Conservation (phyloP, 2,329 filamentous ascomycete genomes). For the Penicillium frequentans region DNA sequence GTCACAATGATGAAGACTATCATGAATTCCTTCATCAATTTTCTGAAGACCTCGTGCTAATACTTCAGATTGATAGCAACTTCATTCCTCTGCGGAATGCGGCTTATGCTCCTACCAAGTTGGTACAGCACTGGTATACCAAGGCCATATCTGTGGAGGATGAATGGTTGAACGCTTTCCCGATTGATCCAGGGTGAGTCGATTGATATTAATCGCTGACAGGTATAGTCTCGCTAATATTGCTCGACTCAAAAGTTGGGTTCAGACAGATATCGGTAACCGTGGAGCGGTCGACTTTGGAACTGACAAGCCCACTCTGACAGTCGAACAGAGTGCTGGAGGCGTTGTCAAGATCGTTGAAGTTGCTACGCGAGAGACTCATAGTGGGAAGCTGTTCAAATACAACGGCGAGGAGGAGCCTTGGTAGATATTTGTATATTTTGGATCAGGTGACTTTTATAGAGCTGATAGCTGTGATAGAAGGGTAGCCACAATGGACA, state of each 20-base stretch:
- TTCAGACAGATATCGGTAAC: constrained; percentile 23
- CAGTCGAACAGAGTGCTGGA: constrained; percentile 17
- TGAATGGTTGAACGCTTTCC: constrained; percentile 20
- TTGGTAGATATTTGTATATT: background rate
- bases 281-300: constrained; percentile 18
- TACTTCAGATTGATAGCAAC: background rate
- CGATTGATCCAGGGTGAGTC: constrained; percentile 12
- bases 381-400: constrained; percentile 16
- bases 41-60: background rate
- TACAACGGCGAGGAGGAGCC: constrained; percentile 6
- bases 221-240: background rate
- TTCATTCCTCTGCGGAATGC: constrained; percentile 9
- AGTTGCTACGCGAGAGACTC: constrained; percentile 8
- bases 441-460: background rate
- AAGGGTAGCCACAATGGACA: background rate
- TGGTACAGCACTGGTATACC: constrained; percentile 33
- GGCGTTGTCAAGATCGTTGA: constrained; percentile 15
- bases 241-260: constrained; percentile 10
- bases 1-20: background rate
- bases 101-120: constrained; percentile 34
- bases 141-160: constrained; percentile 25
- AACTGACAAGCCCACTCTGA: constrained; percentile 17
- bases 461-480: background rate
- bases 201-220: background rate
- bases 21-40: background rate